Conservation (phyloP, 495 filamentous ascomycete species). For the Hypoxylon intermedium region DNA sequence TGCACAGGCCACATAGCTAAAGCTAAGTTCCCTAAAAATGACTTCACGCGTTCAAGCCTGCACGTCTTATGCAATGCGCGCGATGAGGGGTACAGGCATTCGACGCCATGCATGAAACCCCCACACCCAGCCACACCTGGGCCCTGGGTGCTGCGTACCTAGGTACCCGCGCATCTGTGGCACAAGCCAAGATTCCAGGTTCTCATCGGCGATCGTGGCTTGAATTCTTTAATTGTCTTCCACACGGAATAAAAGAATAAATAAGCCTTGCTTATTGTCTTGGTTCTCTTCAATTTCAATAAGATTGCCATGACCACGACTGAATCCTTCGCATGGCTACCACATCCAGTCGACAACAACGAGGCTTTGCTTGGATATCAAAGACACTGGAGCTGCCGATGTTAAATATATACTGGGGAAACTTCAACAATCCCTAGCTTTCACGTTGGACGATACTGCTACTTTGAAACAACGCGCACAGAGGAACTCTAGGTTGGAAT, state of each 20-base stretch:
- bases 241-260: conserved; percentile 12
- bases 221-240: conserved; percentile 3
- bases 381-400: no score
- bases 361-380: no score
- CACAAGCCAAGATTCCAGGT: neutral
- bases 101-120: no score
- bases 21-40: conserved; percentile 8
- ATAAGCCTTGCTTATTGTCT: conserved; percentile 4
- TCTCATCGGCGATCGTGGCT: conserved; percentile 17
- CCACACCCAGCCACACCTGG: conserved; percentile 2
- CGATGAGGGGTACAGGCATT: conserved; percentile 31
- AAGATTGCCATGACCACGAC: conserved; percentile 13
- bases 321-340: conserved; percentile 21
- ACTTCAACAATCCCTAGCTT: no score
- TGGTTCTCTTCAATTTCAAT: conserved; percentile 14
- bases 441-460: no score
- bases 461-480: no score
- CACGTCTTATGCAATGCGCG: conserved; percentile 20
- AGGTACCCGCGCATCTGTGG: neutral
- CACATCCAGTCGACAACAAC: conserved; percentile 11
- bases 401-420: no score
- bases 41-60: conserved; percentile 30
- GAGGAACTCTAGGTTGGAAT: no score
- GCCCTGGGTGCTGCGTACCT: no score
- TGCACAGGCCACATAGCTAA: conserved; percentile 20